These are phyloP conservation scores for Dillenia suffruticosa DNA, from an alignment of 164 flowering plant genomes.

Conservation along the genomic window DNA sequence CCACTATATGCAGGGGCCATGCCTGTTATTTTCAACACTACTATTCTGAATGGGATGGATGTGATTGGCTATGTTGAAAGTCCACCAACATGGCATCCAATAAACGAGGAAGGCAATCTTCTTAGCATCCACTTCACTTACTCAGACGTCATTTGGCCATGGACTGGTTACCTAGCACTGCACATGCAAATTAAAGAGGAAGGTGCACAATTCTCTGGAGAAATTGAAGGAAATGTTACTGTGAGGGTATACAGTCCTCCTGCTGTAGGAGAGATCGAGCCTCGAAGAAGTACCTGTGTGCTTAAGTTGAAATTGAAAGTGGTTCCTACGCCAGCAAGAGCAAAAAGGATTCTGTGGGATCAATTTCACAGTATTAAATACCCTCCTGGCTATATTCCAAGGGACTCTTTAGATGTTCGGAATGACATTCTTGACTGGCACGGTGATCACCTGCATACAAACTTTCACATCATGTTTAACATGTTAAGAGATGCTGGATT, in stretches of 20 bases:
- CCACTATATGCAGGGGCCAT: conserved; percentile 99
- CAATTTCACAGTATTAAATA: conserved; percentile 96
- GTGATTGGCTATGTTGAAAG: conserved; percentile 81
- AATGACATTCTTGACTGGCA: conserved; percentile 99
- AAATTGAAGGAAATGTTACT: conserved; percentile 89
- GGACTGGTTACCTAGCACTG: conserved; percentile 95
- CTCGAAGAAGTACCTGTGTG: conserved; percentile 62
- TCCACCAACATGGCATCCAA: conserved; percentile 87
- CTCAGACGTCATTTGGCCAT: conserved; percentile 95
- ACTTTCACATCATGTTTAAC: conserved; percentile 91
- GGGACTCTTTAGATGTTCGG: conserved; percentile 98
- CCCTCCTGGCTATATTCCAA: conserved; percentile 97
- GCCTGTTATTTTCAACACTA: conserved; percentile 93
- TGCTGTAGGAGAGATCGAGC: conserved; percentile 54
- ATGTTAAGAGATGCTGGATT: conserved; percentile 92
- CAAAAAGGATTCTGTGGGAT: conserved; percentile 86
- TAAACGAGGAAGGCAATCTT: conserved; percentile 78
- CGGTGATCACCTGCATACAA: conserved; percentile 97
- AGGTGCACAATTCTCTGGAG: conserved; percentile 80
- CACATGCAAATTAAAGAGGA: conserved; percentile 98
- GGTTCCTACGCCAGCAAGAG: conserved; percentile 85
- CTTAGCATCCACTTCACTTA: conserved; percentile 82
- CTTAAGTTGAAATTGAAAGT: conserved; percentile 81
- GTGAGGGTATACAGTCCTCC: conserved; percentile 79
- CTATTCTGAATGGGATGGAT: conserved; percentile 97